Evolutionary conservation across 2,329 filamentous ascomycete species (phyloP).

Genomic region (Penicillium sp.): DNA sequence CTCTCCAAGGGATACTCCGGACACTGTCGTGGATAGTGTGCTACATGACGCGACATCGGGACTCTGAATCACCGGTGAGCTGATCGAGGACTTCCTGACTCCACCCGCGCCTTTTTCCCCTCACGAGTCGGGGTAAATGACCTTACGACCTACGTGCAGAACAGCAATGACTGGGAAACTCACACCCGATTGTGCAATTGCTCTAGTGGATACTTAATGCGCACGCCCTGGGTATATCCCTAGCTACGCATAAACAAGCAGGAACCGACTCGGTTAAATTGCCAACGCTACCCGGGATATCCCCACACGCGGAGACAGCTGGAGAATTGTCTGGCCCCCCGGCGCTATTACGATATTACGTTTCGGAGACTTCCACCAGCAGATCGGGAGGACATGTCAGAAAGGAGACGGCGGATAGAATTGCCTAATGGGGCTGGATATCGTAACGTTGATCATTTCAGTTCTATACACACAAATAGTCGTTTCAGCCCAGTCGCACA

Average conservation of each 20-base stretch:
- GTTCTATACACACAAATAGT: constrained; percentile 12
- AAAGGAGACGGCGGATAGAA: constrained; percentile 5
- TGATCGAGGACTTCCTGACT: constrained; percentile 14
- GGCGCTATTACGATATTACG: constrained; percentile 8
- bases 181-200: neutral
- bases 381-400: constrained; percentile 15
- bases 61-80: constrained; percentile 21
- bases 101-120: constrained; percentile 24
- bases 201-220: neutral
- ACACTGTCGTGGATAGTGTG: too few relatives aligned
- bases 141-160: neutral
- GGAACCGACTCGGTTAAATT: constrained; percentile 7
- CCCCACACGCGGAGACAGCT: constrained; percentile 19
- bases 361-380: neutral
- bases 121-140: constrained; percentile 32
- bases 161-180: neutral
- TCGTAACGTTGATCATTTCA: constrained; percentile 13
- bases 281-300: neutral
- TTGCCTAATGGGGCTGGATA: neutral
- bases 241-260: neutral
- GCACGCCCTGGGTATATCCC: neutral
- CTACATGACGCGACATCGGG: constrained; percentile 14
- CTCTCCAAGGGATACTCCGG: neutral
- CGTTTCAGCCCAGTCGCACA: constrained; percentile 55
- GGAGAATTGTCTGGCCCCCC: neutral